These are phyloP conservation scores for Haplographium delicatum DNA, from an alignment of 495 filamentous ascomycete genomes.

Conservation along the genomic window DNA sequence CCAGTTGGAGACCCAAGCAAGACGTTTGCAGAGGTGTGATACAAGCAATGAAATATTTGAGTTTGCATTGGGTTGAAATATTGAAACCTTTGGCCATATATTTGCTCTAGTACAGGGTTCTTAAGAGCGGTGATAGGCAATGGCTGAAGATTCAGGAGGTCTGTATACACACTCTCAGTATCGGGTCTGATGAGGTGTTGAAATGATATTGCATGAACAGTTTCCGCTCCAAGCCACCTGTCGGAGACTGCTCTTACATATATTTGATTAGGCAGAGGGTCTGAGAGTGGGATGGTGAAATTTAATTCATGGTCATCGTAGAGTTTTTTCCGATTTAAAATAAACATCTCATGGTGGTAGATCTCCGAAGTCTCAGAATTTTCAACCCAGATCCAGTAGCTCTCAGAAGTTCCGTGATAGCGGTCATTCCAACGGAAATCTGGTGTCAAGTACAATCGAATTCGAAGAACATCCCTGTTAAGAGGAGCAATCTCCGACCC, in stretches of 20 bases:
- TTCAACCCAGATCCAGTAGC: conserved; percentile 98
- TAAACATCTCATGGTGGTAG: conserved; percentile 96
- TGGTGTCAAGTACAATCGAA: conserved; percentile 77
- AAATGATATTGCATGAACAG: conserved; percentile 90
- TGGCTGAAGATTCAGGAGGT: conserved; percentile 86
- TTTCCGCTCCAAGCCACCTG: conserved; percentile 96
- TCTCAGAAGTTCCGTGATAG: conserved; percentile 90
- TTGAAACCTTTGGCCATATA: conserved; percentile 83
- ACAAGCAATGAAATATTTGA: conserved; percentile 93
- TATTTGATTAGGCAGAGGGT: conserved; percentile 89
- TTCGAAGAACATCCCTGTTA: conserved; percentile 87
- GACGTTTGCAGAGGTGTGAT: conserved; percentile 86
- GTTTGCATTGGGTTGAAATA: conserved; percentile 99
- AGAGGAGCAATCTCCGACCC: conserved; percentile 93
- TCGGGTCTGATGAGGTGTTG: conserved; percentile 96
- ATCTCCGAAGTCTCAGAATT: conserved; percentile 97
- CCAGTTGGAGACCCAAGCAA: conserved; percentile 95
- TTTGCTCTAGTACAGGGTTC: conserved; percentile 77
- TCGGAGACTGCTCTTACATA: conserved; percentile 93
- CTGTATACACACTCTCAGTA: conserved; percentile 95
- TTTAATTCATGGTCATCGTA: conserved; percentile 94
- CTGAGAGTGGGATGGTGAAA: conserved; percentile 93
- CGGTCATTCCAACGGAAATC: conserved; percentile 96
- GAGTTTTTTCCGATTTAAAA: conserved; percentile 80
- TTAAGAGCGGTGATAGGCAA: conserved; percentile 84